phyloP scores from a whole-genome alignment of 345 rosid genomes.

The Corymbia maculata region DNA sequence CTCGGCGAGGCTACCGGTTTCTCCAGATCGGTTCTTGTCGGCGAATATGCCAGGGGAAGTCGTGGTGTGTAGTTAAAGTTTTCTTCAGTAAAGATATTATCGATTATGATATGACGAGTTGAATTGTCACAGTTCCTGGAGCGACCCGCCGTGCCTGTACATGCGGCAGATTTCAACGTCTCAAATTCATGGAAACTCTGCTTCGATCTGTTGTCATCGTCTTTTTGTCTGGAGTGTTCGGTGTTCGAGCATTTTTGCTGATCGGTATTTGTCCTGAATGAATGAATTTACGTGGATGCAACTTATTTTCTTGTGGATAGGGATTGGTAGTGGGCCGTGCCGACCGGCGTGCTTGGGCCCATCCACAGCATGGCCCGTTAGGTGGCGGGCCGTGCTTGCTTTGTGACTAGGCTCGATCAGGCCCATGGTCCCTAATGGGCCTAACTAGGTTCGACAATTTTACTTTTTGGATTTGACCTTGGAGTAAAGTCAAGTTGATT shows the following conservation, averaged over 20 bases:
- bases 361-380: fast-evolving
- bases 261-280: too few species aligned
- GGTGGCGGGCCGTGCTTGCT: neutral
- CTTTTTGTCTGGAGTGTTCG: neutral
- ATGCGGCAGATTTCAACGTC: fast-evolving
- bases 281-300: neutral
- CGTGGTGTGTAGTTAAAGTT: neutral
- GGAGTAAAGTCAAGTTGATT: neutral
- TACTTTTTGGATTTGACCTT: too few species aligned
- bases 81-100: too few species aligned
- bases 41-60: fast-evolving
- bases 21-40: fast-evolving
- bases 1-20: fast-evolving
- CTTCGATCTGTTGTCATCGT: neutral
- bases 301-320: neutral
- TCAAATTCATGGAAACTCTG: neutral
- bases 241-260: neutral
- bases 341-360: fast-evolving
- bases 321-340: fast-evolving
- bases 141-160: neutral
- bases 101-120: too few species aligned
- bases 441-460: neutral
- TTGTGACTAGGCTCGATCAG: too few species aligned
- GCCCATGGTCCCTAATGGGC: too few species aligned
- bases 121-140: fast-evolving